Evolutionary conservation across 2,329 filamentous ascomycete species (phyloP).

Genomic region (Ophiostoma piceae): DNA sequence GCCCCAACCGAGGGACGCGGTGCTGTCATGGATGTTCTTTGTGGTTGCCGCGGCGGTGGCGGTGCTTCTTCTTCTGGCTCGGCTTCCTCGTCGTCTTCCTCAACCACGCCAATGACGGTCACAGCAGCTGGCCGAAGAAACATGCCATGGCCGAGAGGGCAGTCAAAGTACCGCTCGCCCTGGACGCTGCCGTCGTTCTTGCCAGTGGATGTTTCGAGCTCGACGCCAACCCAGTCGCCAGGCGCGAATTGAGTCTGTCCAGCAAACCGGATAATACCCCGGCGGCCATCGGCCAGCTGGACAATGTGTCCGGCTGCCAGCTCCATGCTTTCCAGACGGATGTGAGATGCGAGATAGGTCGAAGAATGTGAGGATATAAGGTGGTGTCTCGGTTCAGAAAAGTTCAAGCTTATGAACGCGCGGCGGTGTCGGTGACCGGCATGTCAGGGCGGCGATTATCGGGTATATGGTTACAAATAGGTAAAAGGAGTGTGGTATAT

Average conservation of each 20-base stretch:
- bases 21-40: slow-evolving; percentile 10
- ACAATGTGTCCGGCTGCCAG: slow-evolving; percentile 66
- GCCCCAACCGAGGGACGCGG: slow-evolving; percentile 25
- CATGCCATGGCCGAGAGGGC: slow-evolving; percentile 69
- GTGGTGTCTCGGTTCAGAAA: background rate
- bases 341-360: background rate
- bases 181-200: slow-evolving; percentile 94
- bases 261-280: slow-evolving; percentile 72
- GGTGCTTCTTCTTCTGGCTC: slow-evolving; percentile 36
- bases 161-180: slow-evolving; percentile 84
- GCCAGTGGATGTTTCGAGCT: slow-evolving; percentile 72
- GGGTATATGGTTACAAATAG: background rate
- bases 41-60: slow-evolving; percentile 32
- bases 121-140: slow-evolving; percentile 74
- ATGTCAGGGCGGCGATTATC: background rate
- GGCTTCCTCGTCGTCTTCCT: slow-evolving; percentile 24
- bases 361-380: background rate
- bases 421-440: background rate
- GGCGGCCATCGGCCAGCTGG: slow-evolving; percentile 70
- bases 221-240: slow-evolving; percentile 85
- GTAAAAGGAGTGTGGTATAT: background rate
- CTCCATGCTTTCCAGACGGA: slow-evolving; percentile 37
- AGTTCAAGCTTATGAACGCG: background rate
- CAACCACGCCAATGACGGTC: slow-evolving; percentile 46
- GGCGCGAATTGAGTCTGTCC: slow-evolving; percentile 73